A percentile compares a stretch with the other conserved stretches of the same genome.
Conservation (phyloP, 2,329 filamentous ascomycete species). For the Bisporella sp. region DNA sequence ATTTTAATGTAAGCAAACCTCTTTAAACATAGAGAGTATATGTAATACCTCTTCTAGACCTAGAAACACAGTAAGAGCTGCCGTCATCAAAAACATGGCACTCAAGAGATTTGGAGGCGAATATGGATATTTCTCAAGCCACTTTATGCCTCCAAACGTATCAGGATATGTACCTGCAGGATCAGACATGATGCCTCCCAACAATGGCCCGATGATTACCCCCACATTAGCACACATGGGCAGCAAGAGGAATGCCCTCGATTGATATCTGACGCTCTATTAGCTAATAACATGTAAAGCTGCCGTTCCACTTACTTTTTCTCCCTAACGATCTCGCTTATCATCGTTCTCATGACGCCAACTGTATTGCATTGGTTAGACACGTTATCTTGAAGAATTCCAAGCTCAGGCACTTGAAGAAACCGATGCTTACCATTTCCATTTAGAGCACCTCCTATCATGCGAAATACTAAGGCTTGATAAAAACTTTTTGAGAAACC, state of each 20-base stretch:
- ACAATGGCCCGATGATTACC: slow-evolving; percentile 34
- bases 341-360: slow-evolving; percentile 69
- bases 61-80: slow-evolving; percentile 28
- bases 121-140: slow-evolving; percentile 37
- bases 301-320: slow-evolving; percentile 43
- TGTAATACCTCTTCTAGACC: slow-evolving; percentile 27
- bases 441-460: slow-evolving; percentile 58
- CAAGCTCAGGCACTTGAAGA: too few relatives aligned
- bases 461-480: slow-evolving; percentile 51
- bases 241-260: slow-evolving; percentile 36
- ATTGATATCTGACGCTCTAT: slow-evolving; percentile 27
- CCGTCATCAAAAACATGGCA: slow-evolving; percentile 26
- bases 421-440: slow-evolving; percentile 42
- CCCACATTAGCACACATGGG: slow-evolving; percentile 62
- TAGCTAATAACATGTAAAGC: neutral
- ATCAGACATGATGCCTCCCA: slow-evolving; percentile 38
- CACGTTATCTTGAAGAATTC: too few relatives aligned
- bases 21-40: neutral
- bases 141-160: slow-evolving; percentile 32
- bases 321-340: slow-evolving; percentile 63
- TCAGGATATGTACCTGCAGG: slow-evolving; percentile 33
- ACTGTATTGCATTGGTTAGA: slow-evolving; percentile 23
- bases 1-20: slow-evolving; percentile 7
- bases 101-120: slow-evolving; percentile 36
- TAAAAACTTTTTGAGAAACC: slow-evolving; percentile 58